These are phyloP conservation scores for Microbotryum silenes-acaulis DNA, from an alignment of 1,284 basidiomycete genomes.

Conservation along the genomic window DNA sequence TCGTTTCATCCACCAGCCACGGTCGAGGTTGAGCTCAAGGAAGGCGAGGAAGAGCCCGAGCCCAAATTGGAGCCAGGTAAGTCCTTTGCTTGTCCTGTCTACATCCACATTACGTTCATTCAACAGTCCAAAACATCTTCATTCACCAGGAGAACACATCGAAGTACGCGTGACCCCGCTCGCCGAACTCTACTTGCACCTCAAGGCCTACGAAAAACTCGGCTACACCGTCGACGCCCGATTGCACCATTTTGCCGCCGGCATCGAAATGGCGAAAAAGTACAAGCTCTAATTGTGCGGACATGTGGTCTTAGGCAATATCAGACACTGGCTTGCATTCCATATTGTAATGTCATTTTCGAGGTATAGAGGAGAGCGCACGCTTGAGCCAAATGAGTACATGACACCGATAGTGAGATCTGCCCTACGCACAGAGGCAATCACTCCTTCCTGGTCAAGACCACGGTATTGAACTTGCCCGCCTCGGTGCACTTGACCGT, in stretches of 20 bases:
- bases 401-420: too few species aligned
- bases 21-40: conserved; percentile 51
- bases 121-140: background rate
- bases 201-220: conserved; percentile 61
- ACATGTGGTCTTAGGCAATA: too few species aligned
- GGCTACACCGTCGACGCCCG: conserved; percentile 71
- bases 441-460: background rate
- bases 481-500: conserved; percentile 10
- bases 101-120: background rate
- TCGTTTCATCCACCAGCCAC: background rate
- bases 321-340: too few species aligned
- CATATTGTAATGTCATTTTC: too few species aligned
- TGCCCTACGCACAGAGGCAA: too few species aligned
- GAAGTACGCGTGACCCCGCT: conserved; percentile 63
- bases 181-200: conserved; percentile 52
- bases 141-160: conserved; percentile 48
- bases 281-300: too few species aligned
- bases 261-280: conserved; percentile 46
- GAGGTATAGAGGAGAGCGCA: too few species aligned
- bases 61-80: conserved; percentile 72
- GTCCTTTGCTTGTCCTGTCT: background rate
- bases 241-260: conserved; percentile 62
- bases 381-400: too few species aligned
- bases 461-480: conserved; percentile 6
- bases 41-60: conserved; percentile 50